phyloP scores from a whole-genome alignment of 2,329 filamentous ascomycete genomes.

The Xylaria sp. region DNA sequence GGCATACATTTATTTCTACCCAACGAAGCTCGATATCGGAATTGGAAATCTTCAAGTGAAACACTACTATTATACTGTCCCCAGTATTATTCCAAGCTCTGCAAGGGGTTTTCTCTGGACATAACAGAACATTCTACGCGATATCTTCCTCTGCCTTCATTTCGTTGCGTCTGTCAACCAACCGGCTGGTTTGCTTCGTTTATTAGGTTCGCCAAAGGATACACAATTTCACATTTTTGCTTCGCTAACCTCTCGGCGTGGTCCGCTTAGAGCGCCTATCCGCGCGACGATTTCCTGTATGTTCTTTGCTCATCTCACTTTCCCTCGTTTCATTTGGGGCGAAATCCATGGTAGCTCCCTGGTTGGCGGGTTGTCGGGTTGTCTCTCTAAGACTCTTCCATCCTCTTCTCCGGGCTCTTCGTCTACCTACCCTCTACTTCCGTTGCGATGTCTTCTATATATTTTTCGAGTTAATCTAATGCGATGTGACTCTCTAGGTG shows the following conservation, averaged over 20 bases:
- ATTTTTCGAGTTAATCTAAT: conserved; percentile 11
- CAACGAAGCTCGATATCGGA: background rate
- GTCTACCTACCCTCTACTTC: background rate
- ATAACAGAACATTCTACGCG: background rate
- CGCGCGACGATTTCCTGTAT: conserved; percentile 1
- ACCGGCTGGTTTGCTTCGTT: background rate
- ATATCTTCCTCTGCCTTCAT: background rate
- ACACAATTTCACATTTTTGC: background rate
- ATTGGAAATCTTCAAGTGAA: conserved; percentile 19
- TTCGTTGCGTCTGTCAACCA: conserved; percentile 13
- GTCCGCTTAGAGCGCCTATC: background rate
- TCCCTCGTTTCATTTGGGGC: background rate
- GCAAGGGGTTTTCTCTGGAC: background rate
- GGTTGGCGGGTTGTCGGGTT: background rate
- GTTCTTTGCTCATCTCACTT: background rate
- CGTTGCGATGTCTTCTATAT: background rate
- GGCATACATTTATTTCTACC: background rate
- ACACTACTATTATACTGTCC: background rate
- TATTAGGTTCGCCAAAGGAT: background rate
- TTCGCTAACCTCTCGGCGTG: background rate
- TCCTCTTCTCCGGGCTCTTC: background rate
- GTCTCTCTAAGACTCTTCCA: background rate
- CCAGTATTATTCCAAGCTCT: conserved; percentile 1
- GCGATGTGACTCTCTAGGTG: conserved; percentile 3
- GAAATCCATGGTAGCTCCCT: background rate